Base-by-base conservation (phyloP, 305 asterid genomes). In the Fraxinus dipetala region DNA sequence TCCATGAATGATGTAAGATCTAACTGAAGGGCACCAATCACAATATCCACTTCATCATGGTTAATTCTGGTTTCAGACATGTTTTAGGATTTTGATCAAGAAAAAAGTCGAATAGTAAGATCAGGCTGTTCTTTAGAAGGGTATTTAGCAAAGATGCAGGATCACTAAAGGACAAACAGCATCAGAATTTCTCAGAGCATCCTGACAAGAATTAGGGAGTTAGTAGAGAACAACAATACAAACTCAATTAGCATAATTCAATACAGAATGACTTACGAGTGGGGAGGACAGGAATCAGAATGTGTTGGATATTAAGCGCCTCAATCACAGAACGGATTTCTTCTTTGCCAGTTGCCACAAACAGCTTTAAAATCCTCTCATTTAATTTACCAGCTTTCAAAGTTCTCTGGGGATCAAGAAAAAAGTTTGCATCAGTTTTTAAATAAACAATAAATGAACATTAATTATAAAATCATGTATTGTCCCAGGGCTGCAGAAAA, bases 1-100 rank as follows among this genome's bases (percentile, higher is more conserved):
- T 92, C 98, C 96, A 95, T 83, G 89, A 95, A 95, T 4, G 88
- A 81, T 32, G 93, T 92, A 59, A 95, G 94, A 83, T 95, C 97
- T 18, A 92, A 83, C 79, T 87, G 95, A 67, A 95, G 90, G 74
- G 98, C 97, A 6, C 90, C 97, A 18, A 95, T 89, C 89, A 95
- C 97, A 81, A 95, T 89, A 80, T 95, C 99, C 16, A 95, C 93
- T 85, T 95, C 99, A 67, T 93, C 91, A 22, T 89, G 88, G 75
- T 81, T 85, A 69, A 93, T 84, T 86, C 80, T 88, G 20, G 85
- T 87, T 84, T 90, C 89, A 76, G 94, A 89, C 99, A 95, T 93
- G 83, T 67, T 26, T 89, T 75, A 65, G 79, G 83, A 78, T 82
- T 81, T 75, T 76, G 61, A 82, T 14, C 13, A 70, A 72, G 28